phyloP scores from a whole-genome alignment of 768 basidiomycete genomes.

The Suillus brevipes region DNA sequence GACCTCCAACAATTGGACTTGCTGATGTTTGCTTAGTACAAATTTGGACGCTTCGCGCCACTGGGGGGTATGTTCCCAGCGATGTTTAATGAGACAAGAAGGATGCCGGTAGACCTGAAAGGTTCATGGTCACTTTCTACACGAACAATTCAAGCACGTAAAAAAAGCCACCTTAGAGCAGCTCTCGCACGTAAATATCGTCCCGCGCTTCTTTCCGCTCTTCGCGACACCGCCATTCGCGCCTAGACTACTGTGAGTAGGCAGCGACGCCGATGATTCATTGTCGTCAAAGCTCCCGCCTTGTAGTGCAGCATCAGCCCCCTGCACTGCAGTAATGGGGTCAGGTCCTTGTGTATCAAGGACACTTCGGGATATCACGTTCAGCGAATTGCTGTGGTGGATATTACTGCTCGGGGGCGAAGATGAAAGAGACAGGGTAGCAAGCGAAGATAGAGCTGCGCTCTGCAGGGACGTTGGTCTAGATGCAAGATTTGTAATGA shows the following conservation, averaged over 20 bases:
- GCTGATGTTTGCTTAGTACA: conserved; percentile 92
- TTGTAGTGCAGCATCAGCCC: conserved; percentile 10
- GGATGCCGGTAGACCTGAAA: conserved; percentile 84
- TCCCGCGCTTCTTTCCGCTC: conserved; percentile 74
- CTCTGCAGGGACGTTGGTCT: conserved; percentile 40
- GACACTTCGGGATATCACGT: conserved; percentile 8
- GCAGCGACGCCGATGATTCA: conserved; percentile 14
- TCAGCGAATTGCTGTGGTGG: conserved; percentile 21
- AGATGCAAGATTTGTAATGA: conserved; percentile 1
- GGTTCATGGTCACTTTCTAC: conserved; percentile 2
- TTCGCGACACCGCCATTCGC: conserved; percentile 26
- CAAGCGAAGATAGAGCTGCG: conserved; percentile 39
- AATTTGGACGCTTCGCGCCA: conserved; percentile 94
- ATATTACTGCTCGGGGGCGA: conserved; percentile 34
- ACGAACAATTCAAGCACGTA: not conserved
- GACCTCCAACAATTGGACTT: conserved; percentile 94
- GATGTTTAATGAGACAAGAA: conserved; percentile 93
- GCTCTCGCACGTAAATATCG: conserved; percentile 89
- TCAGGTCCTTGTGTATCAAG: conserved; percentile 13
- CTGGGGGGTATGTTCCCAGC: conserved; percentile 96
- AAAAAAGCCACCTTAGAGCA: conserved; percentile 77
- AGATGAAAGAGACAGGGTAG: conserved; percentile 42
- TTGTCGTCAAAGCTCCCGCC: conserved; percentile 21
- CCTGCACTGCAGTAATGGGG: conserved; percentile 11
- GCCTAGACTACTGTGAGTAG: conserved; percentile 11